phyloP scores from a whole-genome alignment of 2,329 filamentous ascomycete species.

The Ophiobolus disseminans region DNA sequence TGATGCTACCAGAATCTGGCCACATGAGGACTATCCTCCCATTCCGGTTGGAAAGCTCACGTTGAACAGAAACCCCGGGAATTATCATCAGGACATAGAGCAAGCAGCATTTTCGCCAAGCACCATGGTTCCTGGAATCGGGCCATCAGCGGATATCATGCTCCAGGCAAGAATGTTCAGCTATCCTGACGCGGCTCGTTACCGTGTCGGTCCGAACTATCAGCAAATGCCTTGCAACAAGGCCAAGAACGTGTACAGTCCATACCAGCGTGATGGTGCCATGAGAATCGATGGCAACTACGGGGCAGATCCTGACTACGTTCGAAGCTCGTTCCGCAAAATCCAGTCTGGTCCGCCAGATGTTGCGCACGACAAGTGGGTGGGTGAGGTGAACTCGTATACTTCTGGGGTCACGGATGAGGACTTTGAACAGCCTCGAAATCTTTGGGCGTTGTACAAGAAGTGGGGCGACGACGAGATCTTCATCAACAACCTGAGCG shows the following conservation, averaged over 20 bases:
- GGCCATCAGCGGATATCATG: constrained; percentile 67
- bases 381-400: constrained; percentile 20
- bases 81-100: constrained; percentile 75
- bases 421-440: constrained; percentile 60
- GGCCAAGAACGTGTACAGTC: constrained; percentile 36
- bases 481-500: constrained; percentile 37
- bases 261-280: constrained; percentile 41
- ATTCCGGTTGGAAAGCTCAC: constrained; percentile 59
- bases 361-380: constrained; percentile 33
- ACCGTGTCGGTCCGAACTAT: constrained; percentile 58
- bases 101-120: constrained; percentile 71
- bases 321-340: constrained; percentile 37
- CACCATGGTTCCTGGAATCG: constrained; percentile 69
- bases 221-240: constrained; percentile 54
- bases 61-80: constrained; percentile 62
- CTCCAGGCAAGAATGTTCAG: constrained; percentile 69
- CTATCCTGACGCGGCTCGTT: constrained; percentile 64
- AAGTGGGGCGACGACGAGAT: constrained; percentile 34
- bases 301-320: constrained; percentile 55
- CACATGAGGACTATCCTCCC: constrained; percentile 59
- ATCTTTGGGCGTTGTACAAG: constrained; percentile 53
- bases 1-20: constrained; percentile 65
- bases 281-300: constrained; percentile 53
- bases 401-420: constrained; percentile 51
- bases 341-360: constrained; percentile 15